Evolutionary conservation across 2,329 filamentous ascomycete genomes (phyloP).

Genomic region (Incumbomyces lentus): DNA sequence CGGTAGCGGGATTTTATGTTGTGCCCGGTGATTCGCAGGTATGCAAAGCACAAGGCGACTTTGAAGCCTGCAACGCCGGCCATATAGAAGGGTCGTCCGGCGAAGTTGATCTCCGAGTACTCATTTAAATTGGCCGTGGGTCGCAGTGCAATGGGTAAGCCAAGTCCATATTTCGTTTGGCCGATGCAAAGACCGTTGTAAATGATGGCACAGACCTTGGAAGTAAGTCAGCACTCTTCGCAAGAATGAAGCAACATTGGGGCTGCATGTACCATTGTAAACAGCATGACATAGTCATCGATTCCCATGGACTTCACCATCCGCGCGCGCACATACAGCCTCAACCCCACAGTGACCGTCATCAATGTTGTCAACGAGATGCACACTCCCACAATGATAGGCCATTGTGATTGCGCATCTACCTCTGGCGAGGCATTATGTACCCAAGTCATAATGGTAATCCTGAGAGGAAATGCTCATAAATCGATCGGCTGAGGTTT

Average conservation of each 20-base stretch:
- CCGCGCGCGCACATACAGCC: constrained; percentile 37
- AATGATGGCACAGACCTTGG: constrained; percentile 3
- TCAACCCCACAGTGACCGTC: constrained; percentile 30
- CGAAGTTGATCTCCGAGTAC: constrained; percentile 42
- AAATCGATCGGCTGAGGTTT: no score
- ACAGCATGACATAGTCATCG: constrained; percentile 38
- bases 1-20: constrained; percentile 39
- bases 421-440: constrained; percentile 39
- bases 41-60: constrained; percentile 44
- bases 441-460: constrained; percentile 40
- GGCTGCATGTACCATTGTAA: constrained; percentile 23
- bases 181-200: constrained; percentile 7
- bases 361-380: constrained; percentile 37
- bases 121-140: constrained; percentile 35
- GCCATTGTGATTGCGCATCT: constrained; percentile 39
- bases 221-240: background rate
- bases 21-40: constrained; percentile 41
- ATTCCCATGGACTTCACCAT: constrained; percentile 40
- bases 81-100: constrained; percentile 46
- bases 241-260: background rate
- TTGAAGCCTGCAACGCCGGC: constrained; percentile 49
- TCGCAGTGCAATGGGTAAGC: constrained; percentile 36
- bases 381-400: constrained; percentile 41
- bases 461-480: no score
- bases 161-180: constrained; percentile 47